Evolutionary conservation across 75 land plant genomes (phyloP), one percentile per base, ranked within the genome.

Genomic region (Sequoiadendron giganteum): DNA sequence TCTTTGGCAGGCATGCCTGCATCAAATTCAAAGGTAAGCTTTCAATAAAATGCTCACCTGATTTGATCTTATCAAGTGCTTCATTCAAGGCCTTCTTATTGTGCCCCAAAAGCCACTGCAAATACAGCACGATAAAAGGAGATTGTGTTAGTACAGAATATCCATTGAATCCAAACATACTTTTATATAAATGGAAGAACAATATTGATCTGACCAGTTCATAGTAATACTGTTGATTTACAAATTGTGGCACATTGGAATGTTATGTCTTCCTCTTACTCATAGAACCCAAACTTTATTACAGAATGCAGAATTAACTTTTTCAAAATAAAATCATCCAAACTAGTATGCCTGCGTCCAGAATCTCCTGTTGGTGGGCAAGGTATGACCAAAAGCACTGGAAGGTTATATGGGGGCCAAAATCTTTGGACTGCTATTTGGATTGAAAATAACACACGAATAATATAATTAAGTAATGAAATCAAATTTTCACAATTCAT

Each of bases 11-110:
- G 2, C 1, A 75, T 43, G 49, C 47, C 52, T 82, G 3, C 34
- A 43, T 43, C 49, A 82, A 25, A 21, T 28, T 25, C 49, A 16
- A 28, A 10, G 11, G 49, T 14, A 52, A 14, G 2, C 1, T 30
- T 43, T n/a, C n/a, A 43, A 43, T 28, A 45, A 9, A 14, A 48
- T 3, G 81, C 39, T 56, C 42, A 85, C 93, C 93, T 77, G 92
- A 87, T 91, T 93, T 93, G 34, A 93, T 90, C 75, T 93, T 93
- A 82, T 93, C 94, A 84, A 93, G 77, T 39, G 94, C 94, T 87
- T 93, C 92, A 85, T 49, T 11, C 90, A 93, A 85, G 77, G 94
- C 88, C 83, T 88, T 93, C 83, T 91, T 93, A 28, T 90, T 86
- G 54, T 80, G 54, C 65, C 83, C 87, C n/a, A 70, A 58, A 39